Percentiles rank a stretch among this genome's conserved stretches.
These are phyloP conservation scores for Ambrosia artemisiifolia DNA, from an alignment of 129 eudicot genomes.

Conservation along the genomic window DNA sequence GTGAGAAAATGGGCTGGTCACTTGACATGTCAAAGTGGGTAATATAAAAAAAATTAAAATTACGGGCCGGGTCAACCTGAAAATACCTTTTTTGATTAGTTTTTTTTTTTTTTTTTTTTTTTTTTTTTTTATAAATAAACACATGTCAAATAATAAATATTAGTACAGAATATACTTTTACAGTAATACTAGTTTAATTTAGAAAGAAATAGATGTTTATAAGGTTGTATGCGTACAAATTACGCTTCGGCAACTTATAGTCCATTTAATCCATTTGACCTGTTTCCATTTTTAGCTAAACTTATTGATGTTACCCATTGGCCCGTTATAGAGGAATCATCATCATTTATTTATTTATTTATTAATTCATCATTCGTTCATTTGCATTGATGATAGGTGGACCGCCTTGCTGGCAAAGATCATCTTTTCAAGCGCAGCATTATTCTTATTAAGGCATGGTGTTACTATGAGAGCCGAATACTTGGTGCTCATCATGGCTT, in stretches of 20 bases:
- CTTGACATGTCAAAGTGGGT: background rate
- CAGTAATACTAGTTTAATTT: background rate
- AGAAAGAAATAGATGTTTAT: background rate
- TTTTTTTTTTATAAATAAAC: background rate
- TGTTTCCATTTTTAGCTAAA: background rate
- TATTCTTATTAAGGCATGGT: slow-evolving; percentile 63
- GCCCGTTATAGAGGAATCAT: background rate
- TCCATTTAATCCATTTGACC: background rate
- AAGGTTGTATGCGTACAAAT: background rate
- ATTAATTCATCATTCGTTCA: background rate
- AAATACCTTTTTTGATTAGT: background rate
- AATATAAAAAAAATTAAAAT: background rate
- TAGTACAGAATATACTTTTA: background rate
- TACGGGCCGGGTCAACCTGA: background rate
- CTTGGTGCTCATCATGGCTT: slow-evolving; percentile 44
- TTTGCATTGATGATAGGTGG: slow-evolving; percentile 41
- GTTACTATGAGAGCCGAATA: slow-evolving; percentile 45
- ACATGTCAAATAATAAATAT: background rate
- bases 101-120: no score
- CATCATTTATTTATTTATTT: background rate
- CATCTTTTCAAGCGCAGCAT: slow-evolving; percentile 61
- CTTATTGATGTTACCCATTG: slow-evolving; percentile 1
- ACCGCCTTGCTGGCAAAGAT: slow-evolving; percentile 46
- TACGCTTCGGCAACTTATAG: background rate
- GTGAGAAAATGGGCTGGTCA: background rate